phyloP scores from a whole-genome alignment of 192 early-diverging fungal genomes.

The Borealophlyctis nickersoniae region DNA sequence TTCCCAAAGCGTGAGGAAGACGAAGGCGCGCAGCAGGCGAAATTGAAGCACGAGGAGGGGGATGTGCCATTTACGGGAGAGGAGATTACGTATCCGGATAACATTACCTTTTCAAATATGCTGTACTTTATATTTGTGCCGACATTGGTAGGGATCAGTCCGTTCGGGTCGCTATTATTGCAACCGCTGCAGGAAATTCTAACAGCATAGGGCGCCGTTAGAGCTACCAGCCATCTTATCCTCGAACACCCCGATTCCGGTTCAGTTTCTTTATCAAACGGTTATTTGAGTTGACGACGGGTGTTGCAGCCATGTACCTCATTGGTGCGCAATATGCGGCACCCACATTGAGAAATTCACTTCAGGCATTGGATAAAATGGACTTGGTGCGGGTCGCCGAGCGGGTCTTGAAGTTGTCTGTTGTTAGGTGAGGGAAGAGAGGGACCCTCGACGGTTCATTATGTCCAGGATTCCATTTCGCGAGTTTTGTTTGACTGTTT shows the following conservation, averaged over 20 bases:
- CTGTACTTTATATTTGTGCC: slow-evolving; percentile 78
- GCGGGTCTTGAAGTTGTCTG: slow-evolving; percentile 83
- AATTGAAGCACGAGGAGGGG: not conserved
- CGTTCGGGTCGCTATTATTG: not conserved
- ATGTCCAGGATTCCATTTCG: not conserved
- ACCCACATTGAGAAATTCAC: slow-evolving; percentile 74
- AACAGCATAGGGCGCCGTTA: not conserved
- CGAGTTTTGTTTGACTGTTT: too few relatives aligned
- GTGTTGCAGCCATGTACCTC: slow-evolving; percentile 73
- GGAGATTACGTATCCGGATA: slow-evolving; percentile 57
- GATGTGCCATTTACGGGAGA: not conserved
- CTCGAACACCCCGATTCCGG: slow-evolving; percentile 63
- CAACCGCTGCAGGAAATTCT: not conserved
- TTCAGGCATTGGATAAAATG: slow-evolving; percentile 67
- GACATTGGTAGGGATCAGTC: slow-evolving; percentile 49
- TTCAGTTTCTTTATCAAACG: slow-evolving; percentile 76
- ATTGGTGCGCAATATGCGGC: slow-evolving; percentile 45
- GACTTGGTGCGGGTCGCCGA: slow-evolving; percentile 68
- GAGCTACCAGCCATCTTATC: slow-evolving; percentile 85
- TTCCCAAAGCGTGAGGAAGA: slow-evolving; percentile 1
- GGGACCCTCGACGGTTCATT: not conserved
- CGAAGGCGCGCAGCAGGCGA: not conserved
- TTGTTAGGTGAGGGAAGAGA: slow-evolving; percentile 30
- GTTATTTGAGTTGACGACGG: slow-evolving; percentile 64
- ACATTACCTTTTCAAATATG: slow-evolving; percentile 63